phyloP scores from a whole-genome alignment of 1,284 basidiomycete genomes.

The Takashimella koratensis region DNA sequence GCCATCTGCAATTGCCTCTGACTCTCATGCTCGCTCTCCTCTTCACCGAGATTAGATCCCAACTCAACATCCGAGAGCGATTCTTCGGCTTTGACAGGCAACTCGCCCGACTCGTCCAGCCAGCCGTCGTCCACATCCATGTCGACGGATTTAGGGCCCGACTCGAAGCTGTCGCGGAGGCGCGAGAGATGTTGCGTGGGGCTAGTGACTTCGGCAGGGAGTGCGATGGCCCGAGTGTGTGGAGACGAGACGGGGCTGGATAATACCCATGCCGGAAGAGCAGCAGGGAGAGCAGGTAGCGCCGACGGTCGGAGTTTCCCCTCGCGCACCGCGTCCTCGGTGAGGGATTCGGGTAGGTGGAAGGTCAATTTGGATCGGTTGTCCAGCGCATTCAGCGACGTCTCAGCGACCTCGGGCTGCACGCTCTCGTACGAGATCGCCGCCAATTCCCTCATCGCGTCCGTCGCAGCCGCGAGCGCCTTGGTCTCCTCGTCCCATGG shows the following conservation, averaged over 20 bases:
- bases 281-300: slow-evolving; percentile 19
- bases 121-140: slow-evolving; percentile 37
- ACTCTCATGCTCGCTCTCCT: slow-evolving; percentile 37
- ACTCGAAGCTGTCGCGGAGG: slow-evolving; percentile 4
- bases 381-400: slow-evolving; percentile 31
- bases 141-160: slow-evolving; percentile 6
- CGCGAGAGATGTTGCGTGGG: slow-evolving; percentile 34
- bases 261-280: slow-evolving; percentile 30
- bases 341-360: not conserved
- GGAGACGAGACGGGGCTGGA: slow-evolving; percentile 40
- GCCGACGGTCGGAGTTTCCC: slow-evolving; percentile 32
- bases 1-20: slow-evolving; percentile 35
- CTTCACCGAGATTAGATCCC: slow-evolving; percentile 34
- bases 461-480: slow-evolving; percentile 36
- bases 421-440: slow-evolving; percentile 24
- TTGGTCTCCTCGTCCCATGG: slow-evolving; percentile 31
- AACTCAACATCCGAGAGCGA: slow-evolving; percentile 36
- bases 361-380: slow-evolving; percentile 12
- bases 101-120: slow-evolving; percentile 39
- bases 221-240: slow-evolving; percentile 11
- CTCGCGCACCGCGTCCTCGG: slow-evolving; percentile 6
- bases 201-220: slow-evolving; percentile 21
- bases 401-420: slow-evolving; percentile 7
- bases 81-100: slow-evolving; percentile 44
- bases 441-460: slow-evolving; percentile 34